Base-by-base conservation (phyloP, 768 basidiomycete species). In the Mycena epipterygia region DNA sequence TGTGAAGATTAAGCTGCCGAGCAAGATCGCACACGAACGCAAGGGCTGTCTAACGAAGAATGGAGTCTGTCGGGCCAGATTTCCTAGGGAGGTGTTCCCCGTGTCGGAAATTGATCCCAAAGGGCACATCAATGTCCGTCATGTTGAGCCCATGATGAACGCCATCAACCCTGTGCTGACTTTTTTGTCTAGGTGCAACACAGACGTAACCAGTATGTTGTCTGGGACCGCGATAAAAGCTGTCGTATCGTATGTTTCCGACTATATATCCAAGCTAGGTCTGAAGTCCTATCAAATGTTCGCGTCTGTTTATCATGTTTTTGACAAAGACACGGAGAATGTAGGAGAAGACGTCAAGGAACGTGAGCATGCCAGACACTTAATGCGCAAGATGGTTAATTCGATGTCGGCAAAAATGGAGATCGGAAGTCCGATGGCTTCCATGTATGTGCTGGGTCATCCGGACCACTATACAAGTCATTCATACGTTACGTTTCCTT, bases 391-490 rank as follows among this genome's bases (percentile, higher is more conserved):
- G 16, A 62, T 62, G 60, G 42, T 62, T 8, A 62, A 62, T 29
- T 48, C 60, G 0, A 46, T 60, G 58, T 25, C 32, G 5, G 14
- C 76, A 1, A 79, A 77, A 64, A 55, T 74, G 49, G 80, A 81
- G 68, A 76, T 81, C 29, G 81, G 82, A 16, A 66, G 68, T 37
- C 82, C 81, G 81, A 51, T 51, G 78, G 75, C 74, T 0, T 75
- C 68, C 27, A 41, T 79, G 57, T 81, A 83, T 66, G 44, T 83
- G 2, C 55, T 82, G 2, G 78, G 77, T 0, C 63, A 77, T 70
- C 80, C 79, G 5, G 82, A 83, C 71, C 79, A 81, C 37, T 83
- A 81, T 52, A 80, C 78, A 0, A 79, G 66, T 62, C 76, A 79
- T 53, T 59, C n/a, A 19, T 83, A 80, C 64, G 64, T 73, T 3